Base-by-base conservation (phyloP, 805 yeast species). In the Wickerhamomyces ciferrii region DNA sequence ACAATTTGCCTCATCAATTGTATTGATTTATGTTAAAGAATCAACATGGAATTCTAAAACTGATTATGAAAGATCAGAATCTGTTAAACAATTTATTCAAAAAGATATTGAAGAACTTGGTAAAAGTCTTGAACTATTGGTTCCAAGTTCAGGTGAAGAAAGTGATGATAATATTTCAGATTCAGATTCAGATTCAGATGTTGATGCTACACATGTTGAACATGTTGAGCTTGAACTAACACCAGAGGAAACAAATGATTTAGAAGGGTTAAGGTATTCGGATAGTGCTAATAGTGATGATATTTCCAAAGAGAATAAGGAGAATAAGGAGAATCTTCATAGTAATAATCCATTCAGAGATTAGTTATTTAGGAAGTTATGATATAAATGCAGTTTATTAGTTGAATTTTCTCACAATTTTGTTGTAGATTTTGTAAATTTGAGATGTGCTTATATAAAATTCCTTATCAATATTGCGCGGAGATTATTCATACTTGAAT, bases 1-100 rank as follows among this genome's bases (percentile, higher is more conserved):
- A 8, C 54, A 54, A 13, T 61, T 64, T 47, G 64, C 61, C 4
- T n/a, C 20, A 4, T 56, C 72, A 0, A 53, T 70, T 49, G 60
- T 65, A 2, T 48, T 72, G 38, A 44, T 66, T 0, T 71, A 69
- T 50, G 72, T 62, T 4, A 64, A 48, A 39, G 48, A 62, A 29
- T 53, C 66, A 5, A 57, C 50, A 1, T 59, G 66, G 29, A 10
- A 43, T 3, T 47, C 40, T 9, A 45, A 45, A 2, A 39, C 43
- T 2, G 45, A 48, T 1, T 39, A 46, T 1, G 48, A 48, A 0
- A 41, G 65, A 11, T 63, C 67, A 31, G 44, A 47, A 3, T 50
- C 59, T 11, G 54, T 69, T 17, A 44, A 47, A 29, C 56, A 53
- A 2, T 71, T 71, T 43, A 44, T 70, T 7, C 46, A 48, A 2